Base-by-base conservation (phyloP, 2,329 filamentous ascomycete genomes). In the Ascochyta clinopodiicola region DNA sequence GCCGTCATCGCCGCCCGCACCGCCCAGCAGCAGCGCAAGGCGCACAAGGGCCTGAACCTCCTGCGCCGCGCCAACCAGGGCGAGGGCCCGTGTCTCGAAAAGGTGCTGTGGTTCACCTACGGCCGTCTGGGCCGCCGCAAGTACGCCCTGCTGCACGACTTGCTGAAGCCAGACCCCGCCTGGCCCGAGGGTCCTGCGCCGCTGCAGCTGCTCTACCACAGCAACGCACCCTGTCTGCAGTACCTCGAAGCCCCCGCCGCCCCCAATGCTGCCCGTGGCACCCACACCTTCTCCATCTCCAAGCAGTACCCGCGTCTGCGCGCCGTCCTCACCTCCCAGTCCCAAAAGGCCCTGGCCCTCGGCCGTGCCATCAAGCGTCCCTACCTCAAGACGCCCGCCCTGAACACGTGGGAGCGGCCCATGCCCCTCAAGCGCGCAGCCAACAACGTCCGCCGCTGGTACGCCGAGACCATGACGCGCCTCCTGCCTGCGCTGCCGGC, bases 31-130 rank as follows among this genome's bases (percentile, higher is more conserved):
- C 68, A 68, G 43, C 57, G 60, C 22, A 66, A 64, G 24, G 72
- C 61, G 12, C 65, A 63, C 12, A 72, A 78, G 45, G 78, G 75
- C 3, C 70, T 79, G 27, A 76, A 81, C 32, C 73, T 73, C 6
- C 69, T 85, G 7, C 78, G 77, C 2, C 78, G 81, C 43, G 86
- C 85, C 19, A 87, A 87, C 62, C 74, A 81, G 54, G 86, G 85
- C 56, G 82, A 86, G 47, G 61, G 73, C 13, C 70, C 71, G 13
- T 77, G 80, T 13, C 69, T 88, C 17, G 74, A 81, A 39, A 82
- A 80, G 50, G 75, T 86, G 10, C 72, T 88, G 19, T 71, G 79
- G 29, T 70, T 80, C 55, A 79, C 85, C 13, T 88, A 88, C 63
- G 86, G 84, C 13, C 80, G 86, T 46, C 77, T 75, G 29, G 86